A percentile compares a stretch with the other conserved stretches of the same genome.
Conservation (phyloP, 352 stramenopile genomes). For the Pythium grandisporangium region DNA sequence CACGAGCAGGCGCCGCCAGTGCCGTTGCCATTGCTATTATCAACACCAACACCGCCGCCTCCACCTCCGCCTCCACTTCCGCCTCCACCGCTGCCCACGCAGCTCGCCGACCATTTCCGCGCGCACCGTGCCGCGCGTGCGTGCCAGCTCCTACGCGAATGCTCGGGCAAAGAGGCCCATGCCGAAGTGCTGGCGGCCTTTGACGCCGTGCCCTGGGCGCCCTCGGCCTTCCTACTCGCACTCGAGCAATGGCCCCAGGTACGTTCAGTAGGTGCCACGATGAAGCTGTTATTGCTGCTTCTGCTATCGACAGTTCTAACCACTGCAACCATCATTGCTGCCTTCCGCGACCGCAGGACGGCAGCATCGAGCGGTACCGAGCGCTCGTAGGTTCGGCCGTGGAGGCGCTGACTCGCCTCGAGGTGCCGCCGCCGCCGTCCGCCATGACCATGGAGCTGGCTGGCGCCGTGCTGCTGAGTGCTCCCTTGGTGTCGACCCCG, state of each 20-base stretch:
- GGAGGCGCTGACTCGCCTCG: too few relatives aligned
- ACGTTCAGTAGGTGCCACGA: too few relatives aligned
- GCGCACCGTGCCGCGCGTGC: constrained; percentile 4
- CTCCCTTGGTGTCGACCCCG: constrained; percentile 19
- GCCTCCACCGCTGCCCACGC: neutral
- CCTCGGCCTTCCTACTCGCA: constrained; percentile 8
- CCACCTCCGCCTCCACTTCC: neutral
- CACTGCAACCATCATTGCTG: too few relatives aligned
- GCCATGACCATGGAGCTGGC: constrained; percentile 25
- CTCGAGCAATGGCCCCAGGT: constrained; percentile 10
- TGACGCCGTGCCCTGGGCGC: constrained; percentile 3
- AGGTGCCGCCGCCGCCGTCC: constrained; percentile 13
- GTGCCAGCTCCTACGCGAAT: constrained; percentile 2
- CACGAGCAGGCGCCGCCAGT: too few relatives aligned
- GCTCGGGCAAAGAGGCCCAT: neutral
- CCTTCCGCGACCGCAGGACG: too few relatives aligned
- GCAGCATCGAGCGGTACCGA: too few relatives aligned
- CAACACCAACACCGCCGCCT: neutral
- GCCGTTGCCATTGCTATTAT: too few relatives aligned
- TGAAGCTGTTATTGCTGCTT: too few relatives aligned
- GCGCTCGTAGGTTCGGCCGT: too few relatives aligned
- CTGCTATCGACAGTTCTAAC: too few relatives aligned
- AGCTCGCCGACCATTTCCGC: constrained; percentile 8
- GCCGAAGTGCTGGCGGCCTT: constrained; percentile 4
- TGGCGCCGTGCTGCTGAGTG: constrained; percentile 23